Conservation (phyloP, 2,329 filamentous ascomycete species). For the Alternaria burnsii region DNA sequence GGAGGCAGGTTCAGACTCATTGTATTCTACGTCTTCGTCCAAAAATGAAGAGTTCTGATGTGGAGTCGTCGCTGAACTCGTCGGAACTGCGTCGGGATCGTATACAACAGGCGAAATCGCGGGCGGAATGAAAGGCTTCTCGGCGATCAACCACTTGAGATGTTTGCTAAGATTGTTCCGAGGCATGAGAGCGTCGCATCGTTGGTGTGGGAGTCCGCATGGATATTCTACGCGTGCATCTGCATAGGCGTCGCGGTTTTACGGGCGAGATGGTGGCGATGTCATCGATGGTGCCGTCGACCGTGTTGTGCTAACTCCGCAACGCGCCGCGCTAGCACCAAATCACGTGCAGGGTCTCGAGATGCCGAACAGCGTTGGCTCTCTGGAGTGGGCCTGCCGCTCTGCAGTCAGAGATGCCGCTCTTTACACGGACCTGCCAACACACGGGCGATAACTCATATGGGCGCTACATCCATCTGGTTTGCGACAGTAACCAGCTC, state of each 20-base stretch:
- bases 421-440: constrained; percentile 1
- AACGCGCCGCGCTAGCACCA: constrained; percentile 36
- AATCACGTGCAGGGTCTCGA: constrained; percentile 34
- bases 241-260: constrained; percentile 17
- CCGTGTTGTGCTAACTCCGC: constrained; percentile 30
- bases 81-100: constrained; percentile 32
- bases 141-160: constrained; percentile 58
- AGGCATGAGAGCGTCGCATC: constrained; percentile 55
- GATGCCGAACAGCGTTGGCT: not conserved
- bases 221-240: constrained; percentile 33
- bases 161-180: constrained; percentile 59
- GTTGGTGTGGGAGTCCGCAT: constrained; percentile 29
- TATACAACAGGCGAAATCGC: constrained; percentile 40
- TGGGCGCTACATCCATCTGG: not conserved
- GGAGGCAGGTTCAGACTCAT: constrained; percentile 28
- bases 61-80: constrained; percentile 32
- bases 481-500: not conserved
- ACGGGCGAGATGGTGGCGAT: constrained; percentile 33
- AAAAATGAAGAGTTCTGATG: constrained; percentile 22
- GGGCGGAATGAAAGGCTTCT: constrained; percentile 57
- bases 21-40: constrained; percentile 21
- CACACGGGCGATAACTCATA: not conserved
- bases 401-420: constrained; percentile 2
- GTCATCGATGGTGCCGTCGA: constrained; percentile 18
- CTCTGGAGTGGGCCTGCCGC: not conserved